phyloP scores from a whole-genome alignment of 495 filamentous ascomycete genomes.

The Lichenothelia convexa region DNA sequence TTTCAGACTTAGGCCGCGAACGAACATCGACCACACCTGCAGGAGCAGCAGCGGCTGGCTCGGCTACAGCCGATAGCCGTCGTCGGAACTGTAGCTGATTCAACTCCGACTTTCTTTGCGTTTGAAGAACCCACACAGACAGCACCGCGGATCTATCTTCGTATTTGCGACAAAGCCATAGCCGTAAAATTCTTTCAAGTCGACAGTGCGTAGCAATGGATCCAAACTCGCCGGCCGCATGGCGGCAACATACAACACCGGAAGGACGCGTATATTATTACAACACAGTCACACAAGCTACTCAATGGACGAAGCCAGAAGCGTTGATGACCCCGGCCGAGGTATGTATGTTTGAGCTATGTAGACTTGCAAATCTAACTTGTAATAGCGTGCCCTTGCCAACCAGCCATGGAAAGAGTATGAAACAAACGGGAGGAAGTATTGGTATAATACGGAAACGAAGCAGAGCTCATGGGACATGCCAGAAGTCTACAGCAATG shows the following conservation, averaged over 20 bases:
- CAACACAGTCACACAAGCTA: constrained; percentile 68
- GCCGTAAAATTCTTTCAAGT: constrained; percentile 7
- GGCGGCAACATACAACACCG: constrained; percentile 59
- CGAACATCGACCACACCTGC: too few species aligned
- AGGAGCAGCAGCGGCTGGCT: too few species aligned
- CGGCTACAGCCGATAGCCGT: too few species aligned
- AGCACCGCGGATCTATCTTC: too few species aligned
- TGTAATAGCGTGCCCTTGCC: constrained; percentile 50
- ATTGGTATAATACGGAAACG: constrained; percentile 84
- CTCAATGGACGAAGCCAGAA: constrained; percentile 84
- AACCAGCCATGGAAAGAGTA: constrained; percentile 90
- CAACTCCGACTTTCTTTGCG: too few species aligned
- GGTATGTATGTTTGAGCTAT: constrained; percentile 30
- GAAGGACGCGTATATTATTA: constrained; percentile 91
- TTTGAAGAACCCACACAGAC: too few species aligned
- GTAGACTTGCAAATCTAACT: constrained; percentile 5
- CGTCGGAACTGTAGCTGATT: too few species aligned
- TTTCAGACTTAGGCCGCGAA: too few species aligned
- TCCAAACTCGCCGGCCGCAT: constrained; percentile 39
- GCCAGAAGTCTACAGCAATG: constrained; percentile 63
- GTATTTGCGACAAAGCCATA: not conserved
- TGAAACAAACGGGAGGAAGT: constrained; percentile 68
- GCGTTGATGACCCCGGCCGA: constrained; percentile 78
- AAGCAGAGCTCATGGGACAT: constrained; percentile 92
- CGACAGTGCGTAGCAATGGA: not conserved